phyloP scores from a whole-genome alignment of 257 asterid genomes.

The Solanum sejunctum region DNA sequence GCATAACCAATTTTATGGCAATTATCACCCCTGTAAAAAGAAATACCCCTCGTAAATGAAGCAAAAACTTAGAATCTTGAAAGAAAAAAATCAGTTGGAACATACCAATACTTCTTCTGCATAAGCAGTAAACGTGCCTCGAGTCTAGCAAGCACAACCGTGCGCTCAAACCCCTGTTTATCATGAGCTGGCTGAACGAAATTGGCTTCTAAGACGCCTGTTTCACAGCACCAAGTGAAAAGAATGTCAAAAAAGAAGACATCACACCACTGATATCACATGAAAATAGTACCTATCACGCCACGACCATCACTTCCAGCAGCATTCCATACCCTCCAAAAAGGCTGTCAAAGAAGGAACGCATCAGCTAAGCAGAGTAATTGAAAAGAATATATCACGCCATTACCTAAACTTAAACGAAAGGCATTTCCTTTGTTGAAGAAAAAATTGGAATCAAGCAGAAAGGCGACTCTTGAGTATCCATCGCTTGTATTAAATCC shows the following conservation, averaged over 20 bases:
- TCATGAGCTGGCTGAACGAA: conserved; percentile 5
- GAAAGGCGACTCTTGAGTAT: not conserved
- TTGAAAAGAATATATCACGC: not conserved
- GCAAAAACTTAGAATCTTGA: not conserved
- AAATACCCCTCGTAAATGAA: not conserved
- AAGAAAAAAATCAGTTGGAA: not conserved
- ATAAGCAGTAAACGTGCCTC: not conserved
- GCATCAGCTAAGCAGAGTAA: not conserved
- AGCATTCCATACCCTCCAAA: conserved; percentile 90
- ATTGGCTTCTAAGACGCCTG: conserved; percentile 6
- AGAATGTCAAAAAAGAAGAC: not conserved
- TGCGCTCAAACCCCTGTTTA: conserved; percentile 4
- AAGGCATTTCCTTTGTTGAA: not conserved
- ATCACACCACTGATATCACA: not conserved
- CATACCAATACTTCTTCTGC: conserved; percentile 5
- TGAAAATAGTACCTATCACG: conserved; percentile 25
- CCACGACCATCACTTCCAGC: conserved; percentile 92
- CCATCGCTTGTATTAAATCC: not conserved
- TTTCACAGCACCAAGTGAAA: not conserved
- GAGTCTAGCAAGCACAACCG: conserved; percentile 3
- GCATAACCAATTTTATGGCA: conserved; percentile 8
- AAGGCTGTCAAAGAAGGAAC: conserved; percentile 35
- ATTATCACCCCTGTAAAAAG: not conserved
- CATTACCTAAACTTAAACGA: not conserved
- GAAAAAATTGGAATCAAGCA: not conserved